These are phyloP conservation scores for Corymbia maculata DNA, from an alignment of 345 rosid genomes.

Conservation along the genomic window DNA sequence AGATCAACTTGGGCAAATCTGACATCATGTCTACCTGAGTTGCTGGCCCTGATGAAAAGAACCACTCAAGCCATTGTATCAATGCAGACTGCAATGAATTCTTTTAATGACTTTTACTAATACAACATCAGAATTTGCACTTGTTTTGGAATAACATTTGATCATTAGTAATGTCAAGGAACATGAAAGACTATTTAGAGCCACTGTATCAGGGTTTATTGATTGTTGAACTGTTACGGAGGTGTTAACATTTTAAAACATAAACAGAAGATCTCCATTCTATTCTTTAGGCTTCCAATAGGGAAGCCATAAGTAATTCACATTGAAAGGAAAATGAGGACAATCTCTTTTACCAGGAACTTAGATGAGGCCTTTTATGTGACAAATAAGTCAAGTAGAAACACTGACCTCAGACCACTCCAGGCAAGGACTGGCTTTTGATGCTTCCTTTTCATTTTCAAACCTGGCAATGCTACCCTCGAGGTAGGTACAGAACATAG, in stretches of 20 bases:
- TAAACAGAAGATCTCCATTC: neutral
- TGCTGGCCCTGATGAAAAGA: neutral
- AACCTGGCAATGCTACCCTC: constrained; percentile 32
- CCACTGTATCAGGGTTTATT: neutral
- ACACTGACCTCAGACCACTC: constrained; percentile 97
- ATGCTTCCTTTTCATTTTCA: constrained; percentile 18
- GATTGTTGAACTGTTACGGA: neutral
- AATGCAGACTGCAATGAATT: neutral
- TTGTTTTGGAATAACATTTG: neutral
- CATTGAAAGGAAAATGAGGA: neutral
- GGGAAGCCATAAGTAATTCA: neutral
- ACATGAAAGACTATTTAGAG: neutral
- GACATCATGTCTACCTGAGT: neutral
- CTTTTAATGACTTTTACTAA: neutral
- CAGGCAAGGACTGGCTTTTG: constrained; percentile 19
- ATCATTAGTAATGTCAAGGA: neutral
- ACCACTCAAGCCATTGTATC: neutral
- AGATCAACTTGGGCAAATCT: neutral
- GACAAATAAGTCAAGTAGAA: neutral
- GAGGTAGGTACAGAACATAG: constrained; percentile 82
- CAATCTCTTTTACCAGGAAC: neutral
- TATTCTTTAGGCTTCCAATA: neutral
- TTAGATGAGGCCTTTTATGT: neutral
- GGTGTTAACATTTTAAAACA: neutral
- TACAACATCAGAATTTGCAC: neutral